Percentiles rank a stretch among this genome's conserved stretches.
These are phyloP conservation scores for Peronospora tabacina DNA, from an alignment of 352 stramenopile genomes.

Conservation along the genomic window DNA sequence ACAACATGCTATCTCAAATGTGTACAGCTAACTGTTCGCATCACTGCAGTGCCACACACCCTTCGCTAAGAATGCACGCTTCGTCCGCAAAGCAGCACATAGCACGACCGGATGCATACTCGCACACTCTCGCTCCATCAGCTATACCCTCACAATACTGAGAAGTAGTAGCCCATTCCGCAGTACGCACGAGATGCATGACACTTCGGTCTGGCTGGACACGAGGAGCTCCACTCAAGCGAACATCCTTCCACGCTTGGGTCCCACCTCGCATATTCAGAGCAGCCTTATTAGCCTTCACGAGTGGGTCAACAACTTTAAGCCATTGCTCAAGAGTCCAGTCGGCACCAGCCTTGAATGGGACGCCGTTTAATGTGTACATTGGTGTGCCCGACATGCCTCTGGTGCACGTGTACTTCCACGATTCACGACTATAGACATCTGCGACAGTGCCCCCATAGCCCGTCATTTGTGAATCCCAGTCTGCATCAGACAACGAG, in stretches of 20 bases:
- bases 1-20: too few relatives aligned
- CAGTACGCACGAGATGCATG: conserved; percentile 36
- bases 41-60: conserved; percentile 38
- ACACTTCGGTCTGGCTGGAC: conserved; percentile 46
- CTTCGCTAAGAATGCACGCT: conserved; percentile 53
- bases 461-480: conserved; percentile 62
- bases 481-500: conserved; percentile 49
- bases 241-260: conserved; percentile 40
- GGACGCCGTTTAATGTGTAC: conserved; percentile 76
- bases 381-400: conserved; percentile 65
- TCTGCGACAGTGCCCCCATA: conserved; percentile 69
- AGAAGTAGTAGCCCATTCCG: conserved; percentile 29
- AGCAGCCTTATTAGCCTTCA: conserved; percentile 31
- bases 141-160: conserved; percentile 31
- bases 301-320: conserved; percentile 40
- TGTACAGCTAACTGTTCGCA: too few relatives aligned
- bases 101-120: conserved; percentile 50
- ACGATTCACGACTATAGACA: conserved; percentile 45
- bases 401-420: conserved; percentile 79
- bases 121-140: conserved; percentile 43
- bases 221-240: conserved; percentile 37
- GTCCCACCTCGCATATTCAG: conserved; percentile 31
- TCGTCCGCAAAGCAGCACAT: conserved; percentile 73
- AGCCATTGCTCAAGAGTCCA: conserved; percentile 67
- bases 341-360: conserved; percentile 55